Evolutionary conservation across 2,329 filamentous ascomycete genomes (phyloP), one percentile per base, ranked within the genome.

Genomic region (Metarhizium anisopliae): DNA sequence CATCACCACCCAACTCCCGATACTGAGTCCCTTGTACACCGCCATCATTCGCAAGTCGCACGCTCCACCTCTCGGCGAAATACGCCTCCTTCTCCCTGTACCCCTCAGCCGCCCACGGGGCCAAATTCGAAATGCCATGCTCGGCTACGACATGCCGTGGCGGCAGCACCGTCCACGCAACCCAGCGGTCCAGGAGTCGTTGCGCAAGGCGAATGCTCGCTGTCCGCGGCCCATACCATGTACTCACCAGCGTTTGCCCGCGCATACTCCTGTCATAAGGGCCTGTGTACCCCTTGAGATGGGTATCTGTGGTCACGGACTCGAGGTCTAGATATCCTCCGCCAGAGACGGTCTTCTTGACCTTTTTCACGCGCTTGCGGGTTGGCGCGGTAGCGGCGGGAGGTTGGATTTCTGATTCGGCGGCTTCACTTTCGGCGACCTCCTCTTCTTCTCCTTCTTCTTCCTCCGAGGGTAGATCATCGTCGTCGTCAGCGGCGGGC

Each of bases 181-280:
- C 64, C 74, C 74, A 78, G n/a, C 70, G 72, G 50, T 70, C 68
- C 35, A 75, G 62, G 61, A 77, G 63, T 32, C 64, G 66, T 62
- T 71, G 68, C 30, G 69, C 66, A 50, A 69, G 65, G 42, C 62
- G 66, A 55, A 77, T 63, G 7, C 67, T 63, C 7, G 67, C 62
- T 32, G 64, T 63, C 29, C 70, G 68, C 0, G 74, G 70, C 1
- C 75, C 75, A 59, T 75, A 78, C 68, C 75, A 72, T 36, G 70
- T 64, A 30, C 70, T 67, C 10, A 76, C 58, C 6, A 72, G 65
- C 2, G 66, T 61, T 6, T 67, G 64, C 18, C 68, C 67, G 42
- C 70, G 68, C 14, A 69, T 61, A 2, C 63, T 59, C 6, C 68
- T 62, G 36, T 71, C 67, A 53, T 71, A 73, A 1, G 68, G 67